phyloP scores from a whole-genome alignment of 192 early-diverging fungal species.

The Podila minutissima region DNA sequence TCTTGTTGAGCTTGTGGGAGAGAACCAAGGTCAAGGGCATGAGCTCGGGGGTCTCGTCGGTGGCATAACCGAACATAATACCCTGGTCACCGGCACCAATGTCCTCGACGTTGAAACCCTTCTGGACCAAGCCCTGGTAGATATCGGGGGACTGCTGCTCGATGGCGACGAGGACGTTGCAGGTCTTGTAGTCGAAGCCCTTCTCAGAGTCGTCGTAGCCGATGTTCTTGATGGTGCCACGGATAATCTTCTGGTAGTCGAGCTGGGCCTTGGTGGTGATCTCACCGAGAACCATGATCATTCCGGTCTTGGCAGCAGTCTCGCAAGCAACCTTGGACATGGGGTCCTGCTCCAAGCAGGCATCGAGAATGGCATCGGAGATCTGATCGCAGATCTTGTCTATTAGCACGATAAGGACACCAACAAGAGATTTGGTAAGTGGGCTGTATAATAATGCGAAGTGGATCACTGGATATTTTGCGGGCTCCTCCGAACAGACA shows the following conservation, averaged over 20 bases:
- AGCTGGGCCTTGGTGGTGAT: conserved; percentile 98
- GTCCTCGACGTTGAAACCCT: too few relatives aligned
- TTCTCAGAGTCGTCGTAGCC: too few relatives aligned
- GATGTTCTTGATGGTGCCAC: conserved; percentile 98
- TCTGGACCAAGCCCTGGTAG: too few relatives aligned
- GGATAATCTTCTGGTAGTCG: conserved; percentile 99
- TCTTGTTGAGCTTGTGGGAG: conserved; percentile 98
- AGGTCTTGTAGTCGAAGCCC: too few relatives aligned
- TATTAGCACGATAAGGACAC: conserved; percentile 7
- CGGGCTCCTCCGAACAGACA: too few relatives aligned
- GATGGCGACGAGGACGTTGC: too few relatives aligned
- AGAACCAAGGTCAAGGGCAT: conserved; percentile 97
- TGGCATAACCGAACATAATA: too few relatives aligned
- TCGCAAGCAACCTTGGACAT: conserved; percentile 99
- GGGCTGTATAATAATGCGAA: too few relatives aligned
- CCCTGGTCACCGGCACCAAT: too few relatives aligned
- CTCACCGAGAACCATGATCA: conserved; percentile 99
- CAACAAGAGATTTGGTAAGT: too few relatives aligned
- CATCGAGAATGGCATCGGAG: conserved; percentile 98
- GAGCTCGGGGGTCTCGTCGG: conserved; percentile 98
- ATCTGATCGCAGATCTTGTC: conserved; percentile 99
- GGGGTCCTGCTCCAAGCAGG: conserved; percentile 91
- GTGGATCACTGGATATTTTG: too few relatives aligned
- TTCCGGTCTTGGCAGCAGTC: conserved; percentile 99
- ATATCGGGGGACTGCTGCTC: too few relatives aligned